phyloP scores from a whole-genome alignment of 1,284 basidiomycete genomes.

The Ganoderma sinense region DNA sequence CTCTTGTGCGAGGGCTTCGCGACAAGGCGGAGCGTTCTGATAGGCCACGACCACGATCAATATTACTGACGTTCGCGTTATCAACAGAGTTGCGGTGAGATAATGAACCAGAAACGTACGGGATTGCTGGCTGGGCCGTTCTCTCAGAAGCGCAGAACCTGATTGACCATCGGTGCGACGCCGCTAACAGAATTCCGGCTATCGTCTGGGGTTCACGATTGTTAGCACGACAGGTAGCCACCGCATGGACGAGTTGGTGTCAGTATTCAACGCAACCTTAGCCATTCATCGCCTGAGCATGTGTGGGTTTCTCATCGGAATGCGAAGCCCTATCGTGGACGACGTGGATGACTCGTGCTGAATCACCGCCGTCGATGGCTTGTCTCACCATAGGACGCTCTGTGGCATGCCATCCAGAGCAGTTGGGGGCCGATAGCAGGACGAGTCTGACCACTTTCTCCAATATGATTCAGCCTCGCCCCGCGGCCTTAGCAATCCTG shows the following conservation, averaged over 20 bases:
- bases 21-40: neutral
- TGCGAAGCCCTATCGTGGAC: neutral
- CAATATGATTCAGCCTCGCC: neutral
- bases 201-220: neutral
- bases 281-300: neutral
- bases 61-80: neutral
- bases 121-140: neutral
- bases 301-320: neutral
- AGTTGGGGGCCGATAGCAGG: neutral
- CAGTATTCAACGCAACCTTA: neutral
- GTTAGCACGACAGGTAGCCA: neutral
- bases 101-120: neutral
- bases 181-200: neutral
- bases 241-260: neutral
- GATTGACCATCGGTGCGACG: neutral
- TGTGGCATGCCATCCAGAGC: neutral
- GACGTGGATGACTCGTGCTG: neutral
- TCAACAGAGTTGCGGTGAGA: neutral
- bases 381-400: neutral
- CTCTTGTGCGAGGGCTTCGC: neutral
- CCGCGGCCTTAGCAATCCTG: slow-evolving; percentile 4
- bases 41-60: neutral
- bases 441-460: neutral
- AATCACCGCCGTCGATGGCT: neutral
- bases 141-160: neutral